Evolutionary conservation across 2,329 filamentous ascomycete species (phyloP), one percentile per base, ranked within the genome.

Genomic region (Ophiocordyceps robertsii): DNA sequence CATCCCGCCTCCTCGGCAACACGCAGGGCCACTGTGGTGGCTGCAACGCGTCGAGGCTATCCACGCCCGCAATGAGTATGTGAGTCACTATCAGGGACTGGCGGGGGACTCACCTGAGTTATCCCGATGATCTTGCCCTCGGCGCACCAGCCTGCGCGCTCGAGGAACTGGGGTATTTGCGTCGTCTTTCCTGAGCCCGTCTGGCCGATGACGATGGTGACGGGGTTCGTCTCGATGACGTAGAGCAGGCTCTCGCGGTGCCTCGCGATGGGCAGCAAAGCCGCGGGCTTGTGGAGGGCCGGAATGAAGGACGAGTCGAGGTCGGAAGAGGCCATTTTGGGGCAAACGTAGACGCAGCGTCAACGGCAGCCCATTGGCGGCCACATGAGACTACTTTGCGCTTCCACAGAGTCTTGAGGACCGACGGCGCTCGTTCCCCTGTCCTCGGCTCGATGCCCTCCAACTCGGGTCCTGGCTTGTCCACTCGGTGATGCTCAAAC

Each of bases 121-220:
- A 96, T 74, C 17, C 80, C 90, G 51, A 98, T 83, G 38, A 84
- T 61, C 56, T 89, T 93, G 17, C 84, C 87, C 56, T 88, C 75
- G 27, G 73, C 70, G 57, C 86, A 90, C 89, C 90, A 96, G 62
- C 90, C 90, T 54, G 83, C 85, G 52, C 84, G 72, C 44, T 94
- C 81, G 12, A 96, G 73, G 53, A 84, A 96, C 53, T 95, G 90
- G 1, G 92, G 92, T 37, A 96, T 82, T 58, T 96, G 92, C 0
- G 92, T 96, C 1, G 89, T 95, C 64, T 96, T 96, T 36, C 90
- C 89, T 21, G 85, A 94, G 4, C 92, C 92, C 1, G 92, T 96
- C 57, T 95, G 88, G 9, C 90, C 92, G 43, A 96, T 80, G 12
- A 96, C 78, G 40, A 96, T 86, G 0, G 85, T 90, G 44, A 96